Percentiles rank a stretch among this genome's conserved stretches.
These are phyloP conservation scores for Eutrema heterophyllum DNA, from an alignment of 345 rosid genomes.

Conservation along the genomic window DNA sequence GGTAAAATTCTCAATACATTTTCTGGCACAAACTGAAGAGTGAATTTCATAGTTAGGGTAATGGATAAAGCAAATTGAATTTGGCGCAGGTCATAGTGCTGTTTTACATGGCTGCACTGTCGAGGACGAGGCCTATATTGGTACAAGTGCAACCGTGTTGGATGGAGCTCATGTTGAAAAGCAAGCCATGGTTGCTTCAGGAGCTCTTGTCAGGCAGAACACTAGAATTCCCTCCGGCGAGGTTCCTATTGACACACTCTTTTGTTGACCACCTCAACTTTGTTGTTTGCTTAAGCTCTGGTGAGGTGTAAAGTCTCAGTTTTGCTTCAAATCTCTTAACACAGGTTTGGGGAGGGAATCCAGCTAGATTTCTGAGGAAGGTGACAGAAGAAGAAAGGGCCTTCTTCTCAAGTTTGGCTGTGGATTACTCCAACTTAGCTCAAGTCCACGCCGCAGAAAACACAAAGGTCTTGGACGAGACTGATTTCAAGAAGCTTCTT, in stretches of 20 bases:
- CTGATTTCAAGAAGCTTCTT: slow-evolving; percentile 66
- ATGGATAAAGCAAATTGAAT: neutral
- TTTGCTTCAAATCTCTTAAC: neutral
- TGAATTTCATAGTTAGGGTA: neutral
- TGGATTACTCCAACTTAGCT: slow-evolving; percentile 64
- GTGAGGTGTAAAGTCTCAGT: neutral
- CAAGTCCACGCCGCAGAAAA: slow-evolving; percentile 85
- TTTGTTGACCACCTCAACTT: neutral
- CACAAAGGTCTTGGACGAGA: slow-evolving; percentile 58
- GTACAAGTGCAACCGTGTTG: slow-evolving; percentile 73
- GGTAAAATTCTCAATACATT: slow-evolving; percentile 32
- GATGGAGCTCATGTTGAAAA: slow-evolving; percentile 90
- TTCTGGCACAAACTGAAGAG: slow-evolving; percentile 1
- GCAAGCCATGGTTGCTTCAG: slow-evolving; percentile 89
- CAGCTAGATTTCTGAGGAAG: slow-evolving; percentile 77
- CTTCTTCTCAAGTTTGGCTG: slow-evolving; percentile 66
- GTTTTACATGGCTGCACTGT: slow-evolving; percentile 87
- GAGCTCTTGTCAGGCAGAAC: slow-evolving; percentile 89
- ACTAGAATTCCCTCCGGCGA: slow-evolving; percentile 81
- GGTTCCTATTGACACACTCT: slow-evolving; percentile 36
- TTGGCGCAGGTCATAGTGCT: slow-evolving; percentile 74
- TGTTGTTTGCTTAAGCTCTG: neutral
- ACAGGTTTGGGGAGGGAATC: slow-evolving; percentile 95
- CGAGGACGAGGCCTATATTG: slow-evolving; percentile 81
- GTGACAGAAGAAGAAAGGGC: slow-evolving; percentile 78